phyloP scores from a whole-genome alignment of 805 yeast genomes.

The Candida nemodendra region DNA sequence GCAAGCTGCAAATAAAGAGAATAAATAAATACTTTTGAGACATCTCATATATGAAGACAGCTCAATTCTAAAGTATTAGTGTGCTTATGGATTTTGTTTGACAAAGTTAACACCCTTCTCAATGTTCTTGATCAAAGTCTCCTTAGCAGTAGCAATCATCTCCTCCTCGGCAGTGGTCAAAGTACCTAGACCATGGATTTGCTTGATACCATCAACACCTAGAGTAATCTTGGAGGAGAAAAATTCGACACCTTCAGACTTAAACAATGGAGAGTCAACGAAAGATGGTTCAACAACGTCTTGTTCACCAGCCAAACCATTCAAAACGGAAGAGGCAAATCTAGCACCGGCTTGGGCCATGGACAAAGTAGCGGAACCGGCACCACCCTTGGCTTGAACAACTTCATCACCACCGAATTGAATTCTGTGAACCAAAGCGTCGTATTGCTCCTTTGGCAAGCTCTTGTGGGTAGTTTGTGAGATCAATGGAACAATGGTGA shows the following conservation, averaged over 20 bases:
- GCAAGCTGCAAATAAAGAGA: background rate
- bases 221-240: slow-evolving; percentile 93
- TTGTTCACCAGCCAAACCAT: slow-evolving; percentile 48
- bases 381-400: slow-evolving; percentile 80
- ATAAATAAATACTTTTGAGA: background rate
- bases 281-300: slow-evolving; percentile 52
- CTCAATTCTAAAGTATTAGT: background rate
- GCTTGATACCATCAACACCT: slow-evolving; percentile 86
- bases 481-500: slow-evolving; percentile 90
- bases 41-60: background rate
- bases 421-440: slow-evolving; percentile 77
- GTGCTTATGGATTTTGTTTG: slow-evolving; percentile 57
- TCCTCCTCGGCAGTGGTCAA: slow-evolving; percentile 78
- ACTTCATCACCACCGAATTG: slow-evolving; percentile 94
- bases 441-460: slow-evolving; percentile 62
- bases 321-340: slow-evolving; percentile 65
- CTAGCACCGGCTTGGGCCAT: slow-evolving; percentile 86
- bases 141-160: slow-evolving; percentile 79
- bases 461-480: slow-evolving; percentile 75
- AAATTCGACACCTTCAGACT: slow-evolving; percentile 90
- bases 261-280: slow-evolving; percentile 76
- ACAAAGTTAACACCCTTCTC: slow-evolving; percentile 91
- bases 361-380: slow-evolving; percentile 81
- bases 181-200: slow-evolving; percentile 75
- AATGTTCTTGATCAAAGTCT: slow-evolving; percentile 86